These are phyloP conservation scores for Rosa chinensis DNA, from an alignment of 306 rosid species.

Conservation along the genomic window DNA sequence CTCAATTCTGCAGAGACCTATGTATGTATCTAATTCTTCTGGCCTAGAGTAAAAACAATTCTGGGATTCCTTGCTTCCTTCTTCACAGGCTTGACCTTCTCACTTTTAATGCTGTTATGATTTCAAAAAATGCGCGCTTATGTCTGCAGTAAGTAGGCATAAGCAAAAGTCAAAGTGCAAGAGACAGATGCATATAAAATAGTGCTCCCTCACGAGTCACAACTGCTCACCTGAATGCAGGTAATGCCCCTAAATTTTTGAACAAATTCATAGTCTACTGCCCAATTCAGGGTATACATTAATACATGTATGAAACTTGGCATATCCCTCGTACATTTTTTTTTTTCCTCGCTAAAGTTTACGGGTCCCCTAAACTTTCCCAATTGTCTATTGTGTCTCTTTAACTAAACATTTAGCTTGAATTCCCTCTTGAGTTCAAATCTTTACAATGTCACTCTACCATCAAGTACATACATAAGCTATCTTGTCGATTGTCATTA, in stretches of 20 bases:
- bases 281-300: background rate
- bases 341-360: background rate
- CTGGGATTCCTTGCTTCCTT: slow-evolving; percentile 34
- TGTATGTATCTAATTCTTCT: background rate
- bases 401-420: too few relatives aligned
- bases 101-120: slow-evolving; percentile 38
- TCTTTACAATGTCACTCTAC: too few relatives aligned
- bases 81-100: slow-evolving; percentile 55
- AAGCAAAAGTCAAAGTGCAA: slow-evolving; percentile 28
- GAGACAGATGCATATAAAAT: slow-evolving; percentile 1
- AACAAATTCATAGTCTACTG: background rate
- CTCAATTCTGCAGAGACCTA: background rate
- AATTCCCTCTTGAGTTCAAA: too few relatives aligned
- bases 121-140: slow-evolving; percentile 22
- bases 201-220: background rate
- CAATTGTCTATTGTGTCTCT: too few relatives aligned
- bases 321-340: background rate
- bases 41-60: slow-evolving; percentile 19
- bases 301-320: slow-evolving; percentile 9
- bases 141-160: background rate
- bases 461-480: too few relatives aligned
- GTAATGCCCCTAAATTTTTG: background rate
- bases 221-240: slow-evolving; percentile 21
- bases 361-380: too few relatives aligned
- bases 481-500: too few relatives aligned